Evolutionary conservation across 768 basidiomycete genomes (phyloP).

Genomic region (Paxillus involutus): DNA sequence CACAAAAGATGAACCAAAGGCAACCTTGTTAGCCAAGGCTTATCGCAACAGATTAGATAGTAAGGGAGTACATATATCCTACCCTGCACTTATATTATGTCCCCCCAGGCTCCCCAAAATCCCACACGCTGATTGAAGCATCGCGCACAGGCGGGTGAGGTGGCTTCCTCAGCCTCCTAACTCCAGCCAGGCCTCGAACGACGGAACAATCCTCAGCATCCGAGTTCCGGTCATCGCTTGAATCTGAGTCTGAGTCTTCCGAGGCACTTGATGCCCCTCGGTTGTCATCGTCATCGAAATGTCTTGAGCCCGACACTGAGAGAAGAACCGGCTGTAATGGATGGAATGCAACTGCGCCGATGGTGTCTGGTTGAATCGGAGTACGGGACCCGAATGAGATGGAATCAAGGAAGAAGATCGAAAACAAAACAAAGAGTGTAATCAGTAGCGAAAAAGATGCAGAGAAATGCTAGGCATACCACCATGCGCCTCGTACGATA

Average conservation of each 20-base stretch:
- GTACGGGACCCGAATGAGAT: too few relatives aligned
- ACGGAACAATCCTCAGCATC: background rate
- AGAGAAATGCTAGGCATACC: constrained; percentile 39
- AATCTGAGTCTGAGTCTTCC: constrained; percentile 15
- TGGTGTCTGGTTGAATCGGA: constrained; percentile 43
- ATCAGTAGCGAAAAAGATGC: background rate
- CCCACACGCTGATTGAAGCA: constrained; percentile 29
- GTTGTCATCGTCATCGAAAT: constrained; percentile 41
- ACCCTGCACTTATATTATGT: background rate
- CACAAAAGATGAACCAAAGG: too few relatives aligned
- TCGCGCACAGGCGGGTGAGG: constrained; percentile 23
- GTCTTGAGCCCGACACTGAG: constrained; percentile 77
- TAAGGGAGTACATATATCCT: too few relatives aligned
- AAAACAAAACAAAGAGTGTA: too few relatives aligned
- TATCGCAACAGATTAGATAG: too few relatives aligned
- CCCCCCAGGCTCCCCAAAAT: constrained; percentile 1
- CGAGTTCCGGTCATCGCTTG: constrained; percentile 6
- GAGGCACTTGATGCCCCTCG: background rate
- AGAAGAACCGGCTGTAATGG: constrained; percentile 58
- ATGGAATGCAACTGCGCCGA: constrained; percentile 75
- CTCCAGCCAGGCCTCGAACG: background rate
- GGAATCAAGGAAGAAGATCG: background rate
- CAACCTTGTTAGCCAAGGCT: too few relatives aligned
- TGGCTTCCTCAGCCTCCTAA: constrained; percentile 9
- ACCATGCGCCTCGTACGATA: constrained; percentile 52